Conservation (phyloP, 805 yeast genomes). For the Tanozyma kutaoensis region DNA sequence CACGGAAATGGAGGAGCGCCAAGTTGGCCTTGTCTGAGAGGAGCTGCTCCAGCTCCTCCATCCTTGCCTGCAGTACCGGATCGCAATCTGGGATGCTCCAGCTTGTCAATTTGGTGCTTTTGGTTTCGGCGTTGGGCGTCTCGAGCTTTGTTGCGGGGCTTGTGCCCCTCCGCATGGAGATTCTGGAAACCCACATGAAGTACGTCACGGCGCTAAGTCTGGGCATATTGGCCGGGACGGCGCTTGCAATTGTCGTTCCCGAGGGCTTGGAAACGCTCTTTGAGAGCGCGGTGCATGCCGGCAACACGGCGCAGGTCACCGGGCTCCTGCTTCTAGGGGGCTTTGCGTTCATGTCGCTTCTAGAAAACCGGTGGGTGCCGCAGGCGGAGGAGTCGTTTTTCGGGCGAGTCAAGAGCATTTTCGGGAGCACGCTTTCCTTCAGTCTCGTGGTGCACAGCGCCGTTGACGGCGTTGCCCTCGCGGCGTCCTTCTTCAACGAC, state of each 20-base stretch:
- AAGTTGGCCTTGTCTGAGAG: slow-evolving; percentile 14
- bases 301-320: slow-evolving; percentile 8
- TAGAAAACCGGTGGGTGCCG: slow-evolving; percentile 18
- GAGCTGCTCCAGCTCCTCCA: slow-evolving; percentile 11
- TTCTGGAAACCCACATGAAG: not conserved
- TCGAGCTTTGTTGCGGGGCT: slow-evolving; percentile 9
- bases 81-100: too few relatives aligned
- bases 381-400: not conserved
- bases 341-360: slow-evolving; percentile 35
- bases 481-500: slow-evolving; percentile 37
- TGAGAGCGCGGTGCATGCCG: slow-evolving; percentile 7
- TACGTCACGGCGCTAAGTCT: slow-evolving; percentile 38
- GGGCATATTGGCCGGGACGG: slow-evolving; percentile 50
- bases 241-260: slow-evolving; percentile 47
- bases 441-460: slow-evolving; percentile 56
- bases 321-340: slow-evolving; percentile 43
- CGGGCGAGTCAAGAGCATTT: too few relatives aligned
- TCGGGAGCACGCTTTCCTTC: slow-evolving; percentile 35
- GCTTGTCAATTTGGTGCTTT: slow-evolving; percentile 2
- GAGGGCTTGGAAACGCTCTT: slow-evolving; percentile 44
- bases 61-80: slow-evolving; percentile 1
- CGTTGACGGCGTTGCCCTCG: slow-evolving; percentile 65
- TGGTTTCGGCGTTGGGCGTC: slow-evolving; percentile 8
- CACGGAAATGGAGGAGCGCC: slow-evolving; percentile 18
- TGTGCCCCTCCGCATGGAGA: slow-evolving; percentile 3